Evolutionary conservation across 1,284 basidiomycete species (phyloP).

Genomic region (Ustanciosporium gigantosporum): DNA sequence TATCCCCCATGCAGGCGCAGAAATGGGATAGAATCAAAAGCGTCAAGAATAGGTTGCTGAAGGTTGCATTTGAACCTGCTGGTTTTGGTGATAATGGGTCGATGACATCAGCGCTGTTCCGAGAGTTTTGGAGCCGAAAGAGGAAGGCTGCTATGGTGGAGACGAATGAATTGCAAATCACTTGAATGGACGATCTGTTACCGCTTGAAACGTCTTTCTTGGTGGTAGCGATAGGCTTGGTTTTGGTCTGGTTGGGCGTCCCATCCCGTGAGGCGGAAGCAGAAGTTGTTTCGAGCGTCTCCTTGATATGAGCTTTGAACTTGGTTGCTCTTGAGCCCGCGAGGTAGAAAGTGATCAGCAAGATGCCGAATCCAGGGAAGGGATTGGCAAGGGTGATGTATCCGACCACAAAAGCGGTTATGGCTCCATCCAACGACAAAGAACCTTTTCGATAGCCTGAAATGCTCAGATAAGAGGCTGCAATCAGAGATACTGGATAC

Average conservation of each 20-base stretch:
- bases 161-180: conserved; percentile 42
- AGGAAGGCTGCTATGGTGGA: conserved; percentile 7
- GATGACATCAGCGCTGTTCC: conserved; percentile 12
- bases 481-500: conserved; percentile 21
- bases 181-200: conserved; percentile 42
- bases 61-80: no score
- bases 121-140: not conserved
- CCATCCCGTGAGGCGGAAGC: not conserved
- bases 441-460: conserved; percentile 47
- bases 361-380: conserved; percentile 37
- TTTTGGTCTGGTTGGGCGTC: not conserved
- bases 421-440: conserved; percentile 40
- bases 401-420: conserved; percentile 42
- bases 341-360: conserved; percentile 65
- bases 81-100: not conserved
- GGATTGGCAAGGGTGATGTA: conserved; percentile 52
- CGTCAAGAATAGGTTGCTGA: conserved; percentile 7
- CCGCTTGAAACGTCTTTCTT: conserved; percentile 27
- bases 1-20: conserved; percentile 53
- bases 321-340: conserved; percentile 82
- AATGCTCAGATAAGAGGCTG: conserved; percentile 22
- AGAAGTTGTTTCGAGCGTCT: conserved; percentile 68
- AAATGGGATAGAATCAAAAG: conserved; percentile 44
- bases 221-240: not conserved
- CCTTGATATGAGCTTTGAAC: conserved; percentile 68